phyloP scores from a whole-genome alignment of 2,329 filamentous ascomycete species.

The Chaetomium olivaceum region DNA sequence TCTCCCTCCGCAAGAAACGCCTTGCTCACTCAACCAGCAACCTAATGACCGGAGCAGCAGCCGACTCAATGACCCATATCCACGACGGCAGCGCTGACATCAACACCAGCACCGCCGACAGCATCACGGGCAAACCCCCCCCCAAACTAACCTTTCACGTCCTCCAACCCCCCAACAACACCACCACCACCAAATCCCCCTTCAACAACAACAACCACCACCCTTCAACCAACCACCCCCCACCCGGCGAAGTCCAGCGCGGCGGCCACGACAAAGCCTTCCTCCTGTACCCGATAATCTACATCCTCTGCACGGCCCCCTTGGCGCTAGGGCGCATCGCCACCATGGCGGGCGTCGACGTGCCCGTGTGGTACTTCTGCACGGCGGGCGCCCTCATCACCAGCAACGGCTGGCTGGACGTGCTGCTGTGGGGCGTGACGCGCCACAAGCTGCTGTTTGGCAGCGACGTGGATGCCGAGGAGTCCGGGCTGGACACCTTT shows the following conservation, averaged over 20 bases:
- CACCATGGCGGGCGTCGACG: constrained; percentile 51
- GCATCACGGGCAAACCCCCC: neutral
- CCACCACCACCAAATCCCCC: neutral
- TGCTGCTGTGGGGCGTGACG: constrained; percentile 37
- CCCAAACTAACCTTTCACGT: neutral
- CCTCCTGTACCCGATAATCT: constrained; percentile 63
- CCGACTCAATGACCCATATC: constrained; percentile 8
- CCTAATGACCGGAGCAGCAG: neutral
- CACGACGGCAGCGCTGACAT: constrained; percentile 11
- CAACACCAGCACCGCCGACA: constrained; percentile 6
- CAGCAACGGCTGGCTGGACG: constrained; percentile 46
- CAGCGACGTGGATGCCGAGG: constrained; percentile 33
- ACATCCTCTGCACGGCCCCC: constrained; percentile 61
- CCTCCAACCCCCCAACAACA: neutral
- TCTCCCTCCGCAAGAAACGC: constrained; percentile 35
- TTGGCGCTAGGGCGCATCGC: constrained; percentile 61
- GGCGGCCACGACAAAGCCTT: constrained; percentile 44
- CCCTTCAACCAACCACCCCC: neutral
- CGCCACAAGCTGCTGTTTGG: constrained; percentile 35
- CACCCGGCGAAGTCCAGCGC: no score
- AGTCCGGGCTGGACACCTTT: constrained; percentile 42
- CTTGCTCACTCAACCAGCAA: constrained; percentile 6
- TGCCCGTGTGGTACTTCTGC: constrained; percentile 52
- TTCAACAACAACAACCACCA: neutral
- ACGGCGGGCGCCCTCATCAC: constrained; percentile 54